phyloP scores from a whole-genome alignment of 148 eudicot genomes.

The Silene latifolia region DNA sequence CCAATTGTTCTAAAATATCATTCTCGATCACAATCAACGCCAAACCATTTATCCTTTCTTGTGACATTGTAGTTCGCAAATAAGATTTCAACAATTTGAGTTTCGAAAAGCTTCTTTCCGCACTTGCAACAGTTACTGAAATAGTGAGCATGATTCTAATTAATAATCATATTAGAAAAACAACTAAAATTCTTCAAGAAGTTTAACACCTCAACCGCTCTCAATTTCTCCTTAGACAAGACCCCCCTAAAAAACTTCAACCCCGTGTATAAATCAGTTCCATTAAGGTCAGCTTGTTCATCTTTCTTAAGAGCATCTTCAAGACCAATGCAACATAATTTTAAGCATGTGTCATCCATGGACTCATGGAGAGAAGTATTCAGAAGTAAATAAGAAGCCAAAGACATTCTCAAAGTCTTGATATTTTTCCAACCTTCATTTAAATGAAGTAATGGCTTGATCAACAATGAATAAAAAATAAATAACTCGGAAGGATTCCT shows the following conservation, averaged over 20 bases:
- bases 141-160: too few relatives aligned
- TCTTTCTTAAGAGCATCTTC: constrained; percentile 19
- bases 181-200: too few relatives aligned
- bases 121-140: constrained; percentile 28
- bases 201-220: constrained; percentile 23
- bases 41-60: too few relatives aligned
- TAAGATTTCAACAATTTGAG: too few relatives aligned
- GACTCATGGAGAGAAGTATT: background rate
- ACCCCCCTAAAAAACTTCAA: too few relatives aligned
- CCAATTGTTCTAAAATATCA: constrained; percentile 18
- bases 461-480: too few relatives aligned
- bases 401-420: background rate
- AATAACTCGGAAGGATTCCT: background rate
- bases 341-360: constrained; percentile 23
- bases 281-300: constrained; percentile 26
- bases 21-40: too few relatives aligned
- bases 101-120: constrained; percentile 25
- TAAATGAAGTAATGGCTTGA: background rate
- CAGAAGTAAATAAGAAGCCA: constrained; percentile 3
- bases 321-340: too few relatives aligned
- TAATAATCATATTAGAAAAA: too few relatives aligned
- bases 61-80: too few relatives aligned
- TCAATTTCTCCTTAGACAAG: too few relatives aligned
- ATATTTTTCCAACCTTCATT: background rate
- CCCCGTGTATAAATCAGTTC: too few relatives aligned